Conservation (phyloP, 306 rosid genomes). For the Corylus heterophylla region DNA sequence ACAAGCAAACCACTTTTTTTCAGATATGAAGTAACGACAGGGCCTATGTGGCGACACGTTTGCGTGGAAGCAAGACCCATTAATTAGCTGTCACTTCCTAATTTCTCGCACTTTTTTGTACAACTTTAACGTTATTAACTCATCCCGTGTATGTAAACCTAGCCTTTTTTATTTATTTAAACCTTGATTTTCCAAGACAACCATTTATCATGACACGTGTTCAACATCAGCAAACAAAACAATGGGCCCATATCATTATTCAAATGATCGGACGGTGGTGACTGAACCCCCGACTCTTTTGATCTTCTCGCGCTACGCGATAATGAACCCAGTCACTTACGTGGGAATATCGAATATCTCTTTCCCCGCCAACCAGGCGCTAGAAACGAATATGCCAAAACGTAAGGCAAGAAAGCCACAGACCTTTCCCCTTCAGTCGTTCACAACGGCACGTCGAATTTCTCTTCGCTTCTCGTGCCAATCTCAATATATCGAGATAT, state of each 20-base stretch:
- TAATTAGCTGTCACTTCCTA: background rate
- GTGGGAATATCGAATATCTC: background rate
- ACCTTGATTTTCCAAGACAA: background rate
- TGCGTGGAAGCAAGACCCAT: slow-evolving; percentile 28
- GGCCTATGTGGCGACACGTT: slow-evolving; percentile 52
- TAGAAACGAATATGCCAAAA: slow-evolving; percentile 22
- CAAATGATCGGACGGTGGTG: slow-evolving; percentile 20
- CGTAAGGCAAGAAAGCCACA: background rate
- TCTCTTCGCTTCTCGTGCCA: slow-evolving; percentile 3
- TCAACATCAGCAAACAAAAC: background rate
- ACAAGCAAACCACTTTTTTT: too few species aligned
- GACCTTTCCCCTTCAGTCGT: background rate
- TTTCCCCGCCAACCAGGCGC: background rate
- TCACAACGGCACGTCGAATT: background rate
- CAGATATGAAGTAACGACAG: background rate
- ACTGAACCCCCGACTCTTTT: background rate
- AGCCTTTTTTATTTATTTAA: background rate
- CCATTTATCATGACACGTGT: background rate
- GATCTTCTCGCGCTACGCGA: background rate
- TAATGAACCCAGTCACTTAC: background rate
- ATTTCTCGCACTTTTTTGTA: background rate
- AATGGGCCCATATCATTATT: background rate
- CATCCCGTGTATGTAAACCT: background rate
- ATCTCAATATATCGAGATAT: slow-evolving; percentile 5
- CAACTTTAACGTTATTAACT: too few species aligned